These are phyloP conservation scores for Rusavskia elegans DNA, from an alignment of 495 filamentous ascomycete species.

Conservation along the genomic window DNA sequence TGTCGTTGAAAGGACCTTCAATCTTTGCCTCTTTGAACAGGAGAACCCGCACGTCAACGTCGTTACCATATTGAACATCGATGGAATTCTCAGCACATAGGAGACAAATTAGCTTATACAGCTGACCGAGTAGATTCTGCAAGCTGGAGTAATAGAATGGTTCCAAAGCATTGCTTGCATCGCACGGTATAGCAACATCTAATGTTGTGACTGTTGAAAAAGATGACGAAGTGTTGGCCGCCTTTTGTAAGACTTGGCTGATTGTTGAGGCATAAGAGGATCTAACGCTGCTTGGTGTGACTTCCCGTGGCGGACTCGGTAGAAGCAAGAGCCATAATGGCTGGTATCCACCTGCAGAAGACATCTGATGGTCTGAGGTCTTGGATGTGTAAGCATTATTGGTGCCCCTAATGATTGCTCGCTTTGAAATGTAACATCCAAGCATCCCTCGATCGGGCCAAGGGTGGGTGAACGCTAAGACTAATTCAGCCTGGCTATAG, in stretches of 20 bases:
- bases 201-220: constrained; percentile 20
- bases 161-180: neutral
- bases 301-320: constrained; percentile 26
- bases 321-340: constrained; percentile 26
- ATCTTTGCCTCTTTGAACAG: constrained; percentile 38
- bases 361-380: neutral
- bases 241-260: constrained; percentile 18
- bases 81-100: constrained; percentile 44
- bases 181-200: constrained; percentile 26
- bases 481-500: neutral
- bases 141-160: constrained; percentile 23
- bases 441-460: too few species aligned
- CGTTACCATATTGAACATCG: constrained; percentile 48
- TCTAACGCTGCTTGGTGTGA: constrained; percentile 23
- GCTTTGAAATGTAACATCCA: too few species aligned
- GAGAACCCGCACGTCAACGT: constrained; percentile 64
- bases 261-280: constrained; percentile 26
- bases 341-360: neutral
- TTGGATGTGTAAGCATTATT: neutral
- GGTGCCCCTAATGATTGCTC: too few species aligned
- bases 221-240: constrained; percentile 16
- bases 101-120: constrained; percentile 64
- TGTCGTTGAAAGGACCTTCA: constrained; percentile 11
- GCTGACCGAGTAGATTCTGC: constrained; percentile 53
- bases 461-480: too few species aligned